Conservation (phyloP, 1,284 basidiomycete species). For the Agroathelia rolfsii region DNA sequence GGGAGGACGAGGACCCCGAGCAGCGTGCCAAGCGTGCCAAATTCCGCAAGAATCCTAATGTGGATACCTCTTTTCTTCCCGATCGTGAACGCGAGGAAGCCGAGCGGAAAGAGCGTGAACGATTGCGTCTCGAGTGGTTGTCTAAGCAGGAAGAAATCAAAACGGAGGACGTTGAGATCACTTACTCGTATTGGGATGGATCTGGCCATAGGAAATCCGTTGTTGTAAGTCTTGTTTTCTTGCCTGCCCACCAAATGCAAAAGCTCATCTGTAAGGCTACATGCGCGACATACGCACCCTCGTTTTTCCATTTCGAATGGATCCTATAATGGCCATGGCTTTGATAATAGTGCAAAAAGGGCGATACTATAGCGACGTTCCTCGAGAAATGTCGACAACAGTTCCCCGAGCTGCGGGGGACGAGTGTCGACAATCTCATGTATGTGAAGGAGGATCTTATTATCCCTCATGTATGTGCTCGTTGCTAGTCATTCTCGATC, state of each 20-base stretch:
- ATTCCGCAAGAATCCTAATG: constrained; percentile 89
- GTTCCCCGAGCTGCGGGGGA: constrained; percentile 83
- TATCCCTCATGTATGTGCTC: constrained; percentile 72
- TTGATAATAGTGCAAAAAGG: constrained; percentile 95
- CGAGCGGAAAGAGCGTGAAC: constrained; percentile 82
- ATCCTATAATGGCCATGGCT: constrained; percentile 1
- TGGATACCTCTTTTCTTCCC: constrained; percentile 97
- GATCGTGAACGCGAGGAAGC: constrained; percentile 92
- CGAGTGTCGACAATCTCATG: constrained; percentile 95
- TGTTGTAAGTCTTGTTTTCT: constrained; percentile 43
- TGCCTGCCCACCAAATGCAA: constrained; percentile 3
- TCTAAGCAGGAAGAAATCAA: constrained; percentile 83
- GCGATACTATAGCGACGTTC: constrained; percentile 85
- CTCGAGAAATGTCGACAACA: constrained; percentile 90
- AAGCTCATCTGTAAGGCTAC: no score
- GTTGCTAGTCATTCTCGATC: constrained; percentile 1
- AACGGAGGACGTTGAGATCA: constrained; percentile 82
- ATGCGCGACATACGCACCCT: no score
- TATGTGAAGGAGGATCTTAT: constrained; percentile 99
- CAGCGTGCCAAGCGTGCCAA: constrained; percentile 61
- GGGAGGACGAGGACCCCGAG: constrained; percentile 25
- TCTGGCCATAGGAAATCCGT: constrained; percentile 94
- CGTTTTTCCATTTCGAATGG: no score
- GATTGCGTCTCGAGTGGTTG: constrained; percentile 86
- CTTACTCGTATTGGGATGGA: constrained; percentile 98